A percentile compares a stretch with the other conserved stretches of the same genome.
Evolutionary conservation across 768 basidiomycete genomes (phyloP).

Genomic region (Auricularia sp.): DNA sequence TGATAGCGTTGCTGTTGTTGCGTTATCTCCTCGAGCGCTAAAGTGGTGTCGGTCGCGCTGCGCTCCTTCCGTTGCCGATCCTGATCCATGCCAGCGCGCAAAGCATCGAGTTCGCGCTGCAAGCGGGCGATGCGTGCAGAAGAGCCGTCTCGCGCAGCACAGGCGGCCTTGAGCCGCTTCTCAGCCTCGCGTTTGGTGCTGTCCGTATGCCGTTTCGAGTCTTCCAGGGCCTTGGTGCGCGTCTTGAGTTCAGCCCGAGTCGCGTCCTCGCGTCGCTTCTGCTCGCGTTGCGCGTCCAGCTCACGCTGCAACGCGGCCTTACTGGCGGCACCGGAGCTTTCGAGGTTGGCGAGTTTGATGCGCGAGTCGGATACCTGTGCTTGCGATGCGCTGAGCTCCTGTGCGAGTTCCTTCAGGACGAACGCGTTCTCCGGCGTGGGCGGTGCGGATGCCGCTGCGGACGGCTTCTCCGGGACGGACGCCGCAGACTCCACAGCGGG

Average conservation of each 20-base stretch:
- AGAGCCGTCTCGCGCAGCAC: slow-evolving; percentile 53
- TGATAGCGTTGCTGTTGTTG: slow-evolving; percentile 44
- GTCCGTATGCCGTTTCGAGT: slow-evolving; percentile 77
- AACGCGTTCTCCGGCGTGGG: slow-evolving; percentile 50
- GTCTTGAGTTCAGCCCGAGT: slow-evolving; percentile 67
- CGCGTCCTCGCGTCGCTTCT: slow-evolving; percentile 76
- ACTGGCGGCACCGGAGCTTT: slow-evolving; percentile 44
- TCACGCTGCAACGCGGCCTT: slow-evolving; percentile 60
- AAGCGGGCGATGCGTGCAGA: slow-evolving; percentile 46
- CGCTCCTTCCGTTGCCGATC: slow-evolving; percentile 42
- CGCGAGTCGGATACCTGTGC: slow-evolving; percentile 57
- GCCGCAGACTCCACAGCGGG: background rate
- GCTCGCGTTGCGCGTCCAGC: slow-evolving; percentile 59
- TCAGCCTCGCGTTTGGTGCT: slow-evolving; percentile 74
- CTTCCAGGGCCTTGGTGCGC: slow-evolving; percentile 81
- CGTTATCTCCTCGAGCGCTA: slow-evolving; percentile 35
- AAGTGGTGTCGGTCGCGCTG: slow-evolving; percentile 27
- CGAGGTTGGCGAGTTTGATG: slow-evolving; percentile 55
- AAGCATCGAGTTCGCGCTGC: slow-evolving; percentile 47
- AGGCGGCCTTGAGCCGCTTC: slow-evolving; percentile 69
- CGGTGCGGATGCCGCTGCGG: slow-evolving; percentile 16
- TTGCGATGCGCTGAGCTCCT: slow-evolving; percentile 58
- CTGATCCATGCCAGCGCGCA: slow-evolving; percentile 44
- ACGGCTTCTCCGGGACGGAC: slow-evolving; percentile 2
- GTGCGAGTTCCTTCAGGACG: slow-evolving; percentile 62